These are phyloP conservation scores for Gossypium stocksii DNA, from an alignment of 345 rosid species.

Conservation along the genomic window DNA sequence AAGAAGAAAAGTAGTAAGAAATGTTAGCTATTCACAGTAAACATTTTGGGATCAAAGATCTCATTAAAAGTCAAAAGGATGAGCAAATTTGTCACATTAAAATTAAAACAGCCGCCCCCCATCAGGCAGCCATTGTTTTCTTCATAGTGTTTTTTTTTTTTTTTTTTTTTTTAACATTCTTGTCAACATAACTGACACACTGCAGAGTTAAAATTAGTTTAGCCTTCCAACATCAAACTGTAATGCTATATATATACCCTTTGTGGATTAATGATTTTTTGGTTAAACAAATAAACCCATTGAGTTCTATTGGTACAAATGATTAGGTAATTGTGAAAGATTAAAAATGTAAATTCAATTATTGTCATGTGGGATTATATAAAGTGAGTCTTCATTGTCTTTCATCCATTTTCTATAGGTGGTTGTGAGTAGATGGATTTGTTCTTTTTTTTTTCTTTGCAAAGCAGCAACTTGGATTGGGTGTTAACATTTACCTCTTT, in stretches of 20 bases:
- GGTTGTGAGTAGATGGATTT: slow-evolving; percentile 2
- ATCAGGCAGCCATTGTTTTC: neutral
- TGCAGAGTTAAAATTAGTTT: neutral
- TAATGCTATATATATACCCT: too few species aligned
- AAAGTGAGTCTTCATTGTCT: neutral
- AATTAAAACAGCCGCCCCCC: too few species aligned
- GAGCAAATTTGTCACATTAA: too few species aligned
- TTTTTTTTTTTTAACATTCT: neutral
- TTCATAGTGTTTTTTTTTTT: neutral
- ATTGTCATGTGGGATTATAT: neutral
- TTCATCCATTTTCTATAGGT: neutral
- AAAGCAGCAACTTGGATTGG: too few species aligned
- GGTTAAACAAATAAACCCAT: neutral
- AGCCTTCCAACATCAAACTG: neutral
- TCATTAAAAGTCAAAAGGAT: too few species aligned
- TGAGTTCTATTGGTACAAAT: neutral
- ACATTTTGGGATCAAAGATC: too few species aligned
- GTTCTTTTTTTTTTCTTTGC: neutral
- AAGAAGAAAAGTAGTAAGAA: too few species aligned
- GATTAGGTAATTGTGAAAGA: neutral
- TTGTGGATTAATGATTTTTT: neutral
- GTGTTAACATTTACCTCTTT: too few species aligned
- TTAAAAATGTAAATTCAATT: neutral
- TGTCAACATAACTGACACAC: neutral
- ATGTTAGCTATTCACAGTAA: too few species aligned